Evolutionary conservation across 2,329 filamentous ascomycete genomes (phyloP).

Genomic region (Madurella fahalii): DNA sequence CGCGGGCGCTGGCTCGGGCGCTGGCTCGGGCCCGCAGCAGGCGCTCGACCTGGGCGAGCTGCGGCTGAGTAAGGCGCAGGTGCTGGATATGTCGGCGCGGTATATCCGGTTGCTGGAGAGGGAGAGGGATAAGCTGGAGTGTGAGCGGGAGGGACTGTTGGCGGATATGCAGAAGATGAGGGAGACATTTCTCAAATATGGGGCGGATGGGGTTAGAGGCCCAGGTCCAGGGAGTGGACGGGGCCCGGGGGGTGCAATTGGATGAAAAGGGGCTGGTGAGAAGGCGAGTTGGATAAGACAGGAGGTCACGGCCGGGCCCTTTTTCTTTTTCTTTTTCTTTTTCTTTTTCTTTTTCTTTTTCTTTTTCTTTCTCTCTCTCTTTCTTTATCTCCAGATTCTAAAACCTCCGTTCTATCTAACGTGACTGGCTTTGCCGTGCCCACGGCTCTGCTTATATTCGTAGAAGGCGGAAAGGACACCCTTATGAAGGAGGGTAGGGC

Average conservation of each 20-base stretch:
- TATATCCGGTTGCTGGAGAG: conserved; percentile 34
- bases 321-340: no score
- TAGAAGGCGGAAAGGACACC: no score
- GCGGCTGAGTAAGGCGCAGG: conserved; percentile 36
- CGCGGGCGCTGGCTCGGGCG: no score
- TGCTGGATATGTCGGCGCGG: conserved; percentile 33
- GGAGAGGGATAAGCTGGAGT: conserved; percentile 28
- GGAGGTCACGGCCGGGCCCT: no score
- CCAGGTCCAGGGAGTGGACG: neutral
- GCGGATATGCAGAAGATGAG: conserved; percentile 16
- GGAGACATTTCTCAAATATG: neutral
- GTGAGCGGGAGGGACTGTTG: conserved; percentile 29
- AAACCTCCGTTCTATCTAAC: no score
- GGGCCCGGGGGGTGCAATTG: neutral
- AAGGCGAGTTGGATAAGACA: no score
- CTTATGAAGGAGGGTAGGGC: no score
- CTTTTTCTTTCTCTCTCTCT: no score
- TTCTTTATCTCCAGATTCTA: no score
- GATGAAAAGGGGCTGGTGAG: neutral
- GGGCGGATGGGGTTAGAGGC: neutral
- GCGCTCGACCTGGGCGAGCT: conserved; percentile 23
- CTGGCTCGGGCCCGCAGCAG: neutral
- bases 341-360: no score
- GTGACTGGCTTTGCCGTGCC: no score
- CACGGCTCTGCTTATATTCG: no score